Conservation (phyloP, 805 yeast genomes). For the Nakazawaea molendinolei region DNA sequence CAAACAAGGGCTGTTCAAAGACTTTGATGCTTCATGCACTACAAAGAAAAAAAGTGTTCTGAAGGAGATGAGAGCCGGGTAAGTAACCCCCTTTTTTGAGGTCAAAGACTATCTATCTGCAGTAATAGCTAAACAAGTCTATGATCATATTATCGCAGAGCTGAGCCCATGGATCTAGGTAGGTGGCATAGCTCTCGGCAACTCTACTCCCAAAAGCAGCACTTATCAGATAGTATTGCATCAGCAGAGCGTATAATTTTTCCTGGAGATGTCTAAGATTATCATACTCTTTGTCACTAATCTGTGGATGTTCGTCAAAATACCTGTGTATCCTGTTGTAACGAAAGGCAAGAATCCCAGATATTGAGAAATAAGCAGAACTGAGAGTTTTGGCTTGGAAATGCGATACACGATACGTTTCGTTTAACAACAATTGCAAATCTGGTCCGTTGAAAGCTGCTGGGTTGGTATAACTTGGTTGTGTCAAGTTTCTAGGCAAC, state of each 20-base stretch:
- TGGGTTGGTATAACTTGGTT: background rate
- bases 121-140: conserved; percentile 1
- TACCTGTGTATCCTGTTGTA: conserved; percentile 1
- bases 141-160: conserved; percentile 9
- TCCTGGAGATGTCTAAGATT: too few species aligned
- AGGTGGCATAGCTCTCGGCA: background rate
- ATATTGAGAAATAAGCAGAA: conserved; percentile 2
- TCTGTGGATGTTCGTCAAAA: background rate
- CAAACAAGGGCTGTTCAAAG: too few species aligned
- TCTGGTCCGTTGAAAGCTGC: background rate
- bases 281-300: too few species aligned
- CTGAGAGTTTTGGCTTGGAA: background rate
- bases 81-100: too few species aligned
- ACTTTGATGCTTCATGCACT: too few species aligned
- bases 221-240: conserved; percentile 2
- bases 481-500: background rate
- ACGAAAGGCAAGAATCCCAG: background rate
- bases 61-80: too few species aligned
- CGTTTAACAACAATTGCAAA: background rate
- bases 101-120: too few species aligned
- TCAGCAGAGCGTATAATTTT: conserved; percentile 2
- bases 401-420: background rate
- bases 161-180: conserved; percentile 7
- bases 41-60: too few species aligned
- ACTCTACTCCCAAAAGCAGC: conserved; percentile 4